A percentile compares a stretch with the other conserved stretches of the same genome.
Evolutionary conservation across 23 red algal genomes (phyloP).

Genomic region (Chondrus crispus): DNA sequence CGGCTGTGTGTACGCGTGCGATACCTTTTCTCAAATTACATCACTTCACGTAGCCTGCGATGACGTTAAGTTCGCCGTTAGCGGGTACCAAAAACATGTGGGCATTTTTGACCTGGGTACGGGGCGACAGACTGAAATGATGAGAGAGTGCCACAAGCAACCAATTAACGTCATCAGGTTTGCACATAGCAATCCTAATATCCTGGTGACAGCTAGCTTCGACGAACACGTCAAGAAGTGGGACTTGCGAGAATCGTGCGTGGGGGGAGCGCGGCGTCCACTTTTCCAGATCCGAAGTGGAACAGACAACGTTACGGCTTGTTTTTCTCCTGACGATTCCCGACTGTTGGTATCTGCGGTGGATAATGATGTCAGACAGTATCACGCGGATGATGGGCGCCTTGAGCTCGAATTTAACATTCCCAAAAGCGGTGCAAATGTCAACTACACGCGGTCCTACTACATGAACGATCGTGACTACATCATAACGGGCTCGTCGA

Average conservation of each 20-base stretch:
- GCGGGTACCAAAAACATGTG: slow-evolving; percentile 69
- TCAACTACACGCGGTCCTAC: slow-evolving; percentile 97
- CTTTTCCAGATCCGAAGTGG: slow-evolving; percentile 54
- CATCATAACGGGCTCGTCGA: slow-evolving; percentile 85
- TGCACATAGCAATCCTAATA: slow-evolving; percentile 68
- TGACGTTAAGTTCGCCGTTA: slow-evolving; percentile 68
- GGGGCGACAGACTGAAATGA: slow-evolving; percentile 37
- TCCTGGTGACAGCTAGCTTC: slow-evolving; percentile 91
- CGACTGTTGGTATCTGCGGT: slow-evolving; percentile 85
- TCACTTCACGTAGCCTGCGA: slow-evolving; percentile 77
- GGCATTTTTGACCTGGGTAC: slow-evolving; percentile 75
- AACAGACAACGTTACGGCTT: slow-evolving; percentile 88
- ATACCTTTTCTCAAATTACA: slow-evolving; percentile 75
- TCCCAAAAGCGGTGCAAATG: neutral
- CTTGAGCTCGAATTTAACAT: slow-evolving; percentile 64
- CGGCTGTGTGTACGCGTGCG: slow-evolving; percentile 65
- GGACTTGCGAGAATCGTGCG: slow-evolving; percentile 79
- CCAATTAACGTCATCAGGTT: slow-evolving; percentile 95
- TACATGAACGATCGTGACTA: slow-evolving; percentile 91
- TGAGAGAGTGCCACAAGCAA: slow-evolving; percentile 69
- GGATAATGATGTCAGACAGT: slow-evolving; percentile 95
- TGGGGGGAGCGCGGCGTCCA: slow-evolving; percentile 42
- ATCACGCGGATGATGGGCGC: slow-evolving; percentile 65
- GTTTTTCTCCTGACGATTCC: slow-evolving; percentile 93
- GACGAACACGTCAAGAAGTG: slow-evolving; percentile 88